phyloP scores from a whole-genome alignment of 2,329 filamentous ascomycete genomes.

The Penicillium polonicum region DNA sequence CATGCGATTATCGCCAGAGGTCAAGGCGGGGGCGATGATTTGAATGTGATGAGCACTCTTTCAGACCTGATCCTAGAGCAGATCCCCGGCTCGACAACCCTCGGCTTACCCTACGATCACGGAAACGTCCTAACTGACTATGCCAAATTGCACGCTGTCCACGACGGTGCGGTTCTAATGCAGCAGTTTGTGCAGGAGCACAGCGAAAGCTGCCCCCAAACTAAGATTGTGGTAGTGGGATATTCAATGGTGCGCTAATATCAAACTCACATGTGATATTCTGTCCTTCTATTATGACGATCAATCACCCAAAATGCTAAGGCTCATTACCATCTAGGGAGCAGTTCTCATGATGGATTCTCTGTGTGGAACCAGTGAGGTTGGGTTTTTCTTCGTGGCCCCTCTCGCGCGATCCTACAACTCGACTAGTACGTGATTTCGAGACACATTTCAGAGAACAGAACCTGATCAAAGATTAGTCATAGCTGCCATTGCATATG shows the following conservation, averaged over 20 bases:
- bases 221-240: constrained; percentile 23
- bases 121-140: constrained; percentile 3
- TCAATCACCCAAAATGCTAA: constrained; percentile 1
- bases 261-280: neutral
- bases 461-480: constrained; percentile 7
- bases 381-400: constrained; percentile 15
- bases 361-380: constrained; percentile 24
- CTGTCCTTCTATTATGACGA: neutral
- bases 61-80: constrained; percentile 23
- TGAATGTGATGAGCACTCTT: constrained; percentile 24
- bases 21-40: constrained; percentile 23
- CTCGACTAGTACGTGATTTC: constrained; percentile 11
- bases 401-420: constrained; percentile 16
- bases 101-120: constrained; percentile 25
- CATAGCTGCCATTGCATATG: constrained; percentile 22
- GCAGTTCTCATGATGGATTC: constrained; percentile 26
- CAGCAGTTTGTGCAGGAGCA: constrained; percentile 25
- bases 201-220: constrained; percentile 19
- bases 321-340: constrained; percentile 10
- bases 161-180: constrained; percentile 19
- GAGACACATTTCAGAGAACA: neutral
- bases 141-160: constrained; percentile 18
- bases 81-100: constrained; percentile 23
- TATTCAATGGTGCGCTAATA: constrained; percentile 23
- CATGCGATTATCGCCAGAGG: constrained; percentile 26